These are phyloP conservation scores for Cokeromyces recurvatus DNA, from an alignment of 371 early-diverging fungal genomes.

Conservation along the genomic window DNA sequence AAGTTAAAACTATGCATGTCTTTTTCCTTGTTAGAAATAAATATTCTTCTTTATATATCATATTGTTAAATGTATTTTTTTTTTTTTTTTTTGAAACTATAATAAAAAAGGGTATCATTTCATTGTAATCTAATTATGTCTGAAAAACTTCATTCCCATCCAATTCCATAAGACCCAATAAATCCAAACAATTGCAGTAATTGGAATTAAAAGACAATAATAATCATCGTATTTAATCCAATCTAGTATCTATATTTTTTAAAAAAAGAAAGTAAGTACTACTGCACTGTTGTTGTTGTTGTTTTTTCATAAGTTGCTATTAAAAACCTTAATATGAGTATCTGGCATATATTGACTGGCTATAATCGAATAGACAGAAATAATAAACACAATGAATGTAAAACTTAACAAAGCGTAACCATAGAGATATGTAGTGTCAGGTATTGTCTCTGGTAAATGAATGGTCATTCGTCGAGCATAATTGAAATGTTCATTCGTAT, in stretches of 20 bases:
- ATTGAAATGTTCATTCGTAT: conserved; percentile 15
- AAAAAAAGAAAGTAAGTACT: neutral
- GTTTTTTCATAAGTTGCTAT: too few species aligned
- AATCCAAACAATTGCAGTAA: conserved; percentile 72
- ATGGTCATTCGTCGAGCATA: conserved; percentile 42
- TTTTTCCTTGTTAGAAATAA: too few species aligned
- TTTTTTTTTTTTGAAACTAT: too few species aligned
- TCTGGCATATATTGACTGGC: conserved; percentile 71
- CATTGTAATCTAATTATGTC: conserved; percentile 62
- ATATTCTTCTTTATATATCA: too few species aligned
- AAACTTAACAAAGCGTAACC: conserved; percentile 63
- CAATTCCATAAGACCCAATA: conserved; percentile 89
- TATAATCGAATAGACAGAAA: conserved; percentile 63
- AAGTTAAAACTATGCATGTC: too few species aligned
- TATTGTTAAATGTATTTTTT: too few species aligned
- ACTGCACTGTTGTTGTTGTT: neutral
- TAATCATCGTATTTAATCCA: conserved; percentile 78
- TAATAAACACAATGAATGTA: conserved; percentile 57
- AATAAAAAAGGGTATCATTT: too few species aligned
- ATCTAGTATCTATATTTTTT: conserved; percentile 62
- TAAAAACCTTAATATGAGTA: conserved; percentile 62
- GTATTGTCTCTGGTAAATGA: conserved; percentile 41
- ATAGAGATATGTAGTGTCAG: conserved; percentile 70
- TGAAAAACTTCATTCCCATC: conserved; percentile 93
- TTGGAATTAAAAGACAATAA: conserved; percentile 79